Evolutionary conservation across 2,329 filamentous ascomycete species (phyloP).

Genomic region (Huntiella moniliformis): DNA sequence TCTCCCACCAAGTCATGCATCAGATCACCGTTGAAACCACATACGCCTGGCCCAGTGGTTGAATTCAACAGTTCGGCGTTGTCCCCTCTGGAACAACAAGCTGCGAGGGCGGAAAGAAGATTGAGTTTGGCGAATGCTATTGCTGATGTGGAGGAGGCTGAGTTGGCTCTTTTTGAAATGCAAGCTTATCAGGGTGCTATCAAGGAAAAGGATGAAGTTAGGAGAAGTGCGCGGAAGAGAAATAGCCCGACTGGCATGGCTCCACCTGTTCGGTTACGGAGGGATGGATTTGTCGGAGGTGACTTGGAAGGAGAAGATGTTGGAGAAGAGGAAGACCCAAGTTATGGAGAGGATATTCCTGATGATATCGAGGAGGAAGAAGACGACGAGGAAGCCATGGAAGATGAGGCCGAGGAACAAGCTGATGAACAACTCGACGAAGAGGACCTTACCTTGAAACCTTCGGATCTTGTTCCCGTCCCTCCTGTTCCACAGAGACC

Average conservation of each 20-base stretch:
- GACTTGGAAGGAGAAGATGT: not conserved
- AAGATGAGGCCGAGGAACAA: slow-evolving; percentile 1
- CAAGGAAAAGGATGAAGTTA: slow-evolving; percentile 2
- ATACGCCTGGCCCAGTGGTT: slow-evolving; percentile 38
- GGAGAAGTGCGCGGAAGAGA: not conserved
- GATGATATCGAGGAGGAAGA: slow-evolving; percentile 2
- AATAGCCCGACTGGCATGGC: slow-evolving; percentile 4
- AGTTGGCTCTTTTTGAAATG: slow-evolving; percentile 5
- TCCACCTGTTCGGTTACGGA: slow-evolving; percentile 7
- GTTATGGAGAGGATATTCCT: too few relatives aligned
- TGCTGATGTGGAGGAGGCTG: slow-evolving; percentile 5
- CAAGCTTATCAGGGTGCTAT: slow-evolving; percentile 12
- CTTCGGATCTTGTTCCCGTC: too few relatives aligned
- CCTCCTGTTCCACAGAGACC: not conserved
- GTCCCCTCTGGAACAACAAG: slow-evolving; percentile 25
- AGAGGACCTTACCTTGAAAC: not conserved
- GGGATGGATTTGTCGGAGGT: slow-evolving; percentile 7
- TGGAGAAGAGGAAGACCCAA: not conserved
- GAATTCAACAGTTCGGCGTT: slow-evolving; percentile 35
- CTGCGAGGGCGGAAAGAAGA: slow-evolving; percentile 7
- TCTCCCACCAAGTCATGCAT: slow-evolving; percentile 39
- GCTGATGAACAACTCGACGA: not conserved
- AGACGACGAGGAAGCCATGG: not conserved
- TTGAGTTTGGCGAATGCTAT: slow-evolving; percentile 1
- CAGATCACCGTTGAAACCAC: slow-evolving; percentile 37